A percentile compares a stretch with the other conserved stretches of the same genome.
Conservation (phyloP, 169 alveolate species). For the Toxoplasma gondii region DNA sequence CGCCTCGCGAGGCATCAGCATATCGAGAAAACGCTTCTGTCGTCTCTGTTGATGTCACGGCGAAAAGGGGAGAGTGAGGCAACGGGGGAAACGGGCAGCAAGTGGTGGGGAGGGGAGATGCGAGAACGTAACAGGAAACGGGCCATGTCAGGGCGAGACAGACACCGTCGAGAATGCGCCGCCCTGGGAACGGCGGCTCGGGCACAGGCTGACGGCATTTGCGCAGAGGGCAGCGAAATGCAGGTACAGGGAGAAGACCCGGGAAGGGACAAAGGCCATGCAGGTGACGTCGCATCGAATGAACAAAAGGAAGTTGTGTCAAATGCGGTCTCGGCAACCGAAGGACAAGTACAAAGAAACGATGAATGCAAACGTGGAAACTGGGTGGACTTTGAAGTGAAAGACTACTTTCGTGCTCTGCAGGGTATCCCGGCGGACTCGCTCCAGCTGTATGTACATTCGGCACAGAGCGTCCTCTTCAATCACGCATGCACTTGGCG, state of each 20-base stretch:
- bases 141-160: not conserved
- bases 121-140: not conserved
- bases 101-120: not conserved
- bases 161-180: not conserved
- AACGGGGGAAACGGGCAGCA: not conserved
- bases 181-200: not conserved
- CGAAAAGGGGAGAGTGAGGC: not conserved
- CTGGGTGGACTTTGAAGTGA: not conserved
- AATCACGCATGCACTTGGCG: conserved; percentile 16
- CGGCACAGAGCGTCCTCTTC: conserved; percentile 42
- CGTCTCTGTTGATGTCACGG: not conserved
- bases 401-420: conserved; percentile 41
- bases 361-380: not conserved
- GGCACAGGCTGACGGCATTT: not conserved
- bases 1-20: conserved; percentile 27
- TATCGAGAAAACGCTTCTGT: not conserved
- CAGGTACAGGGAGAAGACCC: not conserved
- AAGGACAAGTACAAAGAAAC: not conserved
- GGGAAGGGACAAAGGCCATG: not conserved
- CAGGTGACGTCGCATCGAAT: not conserved
- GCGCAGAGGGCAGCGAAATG: not conserved
- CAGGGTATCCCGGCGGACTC: conserved; percentile 4
- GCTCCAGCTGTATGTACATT: conserved; percentile 45
- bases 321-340: not conserved
- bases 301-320: not conserved